Evolutionary conservation across 768 basidiomycete genomes (phyloP), one percentile per base, ranked within the genome.

Genomic region (Coprinopsis strossmayeri): DNA sequence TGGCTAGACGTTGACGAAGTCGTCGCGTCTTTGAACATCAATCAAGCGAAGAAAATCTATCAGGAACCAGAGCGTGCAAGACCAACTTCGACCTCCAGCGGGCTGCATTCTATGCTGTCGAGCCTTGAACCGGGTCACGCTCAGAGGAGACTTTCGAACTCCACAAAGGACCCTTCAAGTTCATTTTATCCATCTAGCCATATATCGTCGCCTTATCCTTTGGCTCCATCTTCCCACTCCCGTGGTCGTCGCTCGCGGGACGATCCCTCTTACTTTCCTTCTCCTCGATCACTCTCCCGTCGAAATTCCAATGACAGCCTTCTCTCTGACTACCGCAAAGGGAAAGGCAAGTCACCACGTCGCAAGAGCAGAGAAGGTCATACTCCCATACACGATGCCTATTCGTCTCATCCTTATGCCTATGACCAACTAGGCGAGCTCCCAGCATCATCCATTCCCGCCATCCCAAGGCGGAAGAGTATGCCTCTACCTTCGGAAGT

Each of bases 1-100:
- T 91, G 81, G 79, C 69, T 61, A 11, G 84, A 86, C 34, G 82
- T 87, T 32, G 82, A 82, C 53, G 70, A 64, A 26, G 64, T 71
- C 2, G 54, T 82, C 37, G 52, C 58, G 34, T 59, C 55, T 13
- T 64, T 77, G 32, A 64, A 48, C 52, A 68, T 64, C 40, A 60
- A 51, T 50, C 70, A 57, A 50, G 40, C 51, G 23, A 56, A 41
- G 51, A 61, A 57, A 37, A 43, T 62, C 10, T 61, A 63, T 34
- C 55, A 57, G 39, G 64, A 65, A 41, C 57, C 59, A 10, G 45
- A 49, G 27, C 51, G 45, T 17, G 44, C 46, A 28, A 52, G 12
- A 23, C 28, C 11, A n/a, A n/a, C n/a, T 27, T 17, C 25, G 28
- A 20, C 27, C 45, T 25, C 25, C 46, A 48, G 28, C 37, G 46